Base-by-base conservation (phyloP, 2,329 filamentous ascomycete species). In the Stagonosporopsis tanaceti region DNA sequence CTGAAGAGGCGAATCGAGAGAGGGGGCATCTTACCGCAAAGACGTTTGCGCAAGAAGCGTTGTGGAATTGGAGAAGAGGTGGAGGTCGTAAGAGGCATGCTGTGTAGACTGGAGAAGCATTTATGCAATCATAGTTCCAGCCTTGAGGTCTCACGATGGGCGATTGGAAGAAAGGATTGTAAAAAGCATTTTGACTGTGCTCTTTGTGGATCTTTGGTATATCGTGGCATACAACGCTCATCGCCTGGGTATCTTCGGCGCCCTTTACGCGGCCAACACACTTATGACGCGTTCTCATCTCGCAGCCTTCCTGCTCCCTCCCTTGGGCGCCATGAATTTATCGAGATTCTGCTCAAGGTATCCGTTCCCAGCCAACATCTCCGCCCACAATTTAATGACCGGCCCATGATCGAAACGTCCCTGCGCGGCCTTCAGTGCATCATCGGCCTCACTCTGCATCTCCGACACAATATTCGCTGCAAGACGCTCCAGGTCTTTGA, bases 21-120 rank as follows among this genome's bases (percentile, higher is more conserved):
- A 84, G 83, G 58, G 87, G 87, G 34, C 93, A 97, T 81, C 81
- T 90, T 57, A 94, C 92, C 55, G 92, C 91, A 47, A 86, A 88
- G 68, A 89, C 90, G 0, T 96, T 93, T 81, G 93, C 94, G 11
- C 88, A 90, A 3, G 94, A 98, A 76, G 93, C 93, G 1, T 79
- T 97, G 15, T 97, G 94, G 93, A 76, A 96, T 60, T 93, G 92
- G 92, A 64, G 90, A 82, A 71, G 90, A 82, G 90, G 90, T 72
- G 78, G 88, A 79, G 80, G 85, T 75, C 77, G 83, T 79, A 78
- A 83, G 81, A 78, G 85, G 86, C 78, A 77, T 82, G 80, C 79
- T 48, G 74, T 76, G 25, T 81, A 57, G 27, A 20, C 15, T 12
- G 4, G 42, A 22, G n/a, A 45, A 32, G 42, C 15, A 20, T 8